Evolutionary conservation across 108 stramenopile species (phyloP), one percentile per base, ranked within the genome.

Genomic region (Nitzschia sp.): DNA sequence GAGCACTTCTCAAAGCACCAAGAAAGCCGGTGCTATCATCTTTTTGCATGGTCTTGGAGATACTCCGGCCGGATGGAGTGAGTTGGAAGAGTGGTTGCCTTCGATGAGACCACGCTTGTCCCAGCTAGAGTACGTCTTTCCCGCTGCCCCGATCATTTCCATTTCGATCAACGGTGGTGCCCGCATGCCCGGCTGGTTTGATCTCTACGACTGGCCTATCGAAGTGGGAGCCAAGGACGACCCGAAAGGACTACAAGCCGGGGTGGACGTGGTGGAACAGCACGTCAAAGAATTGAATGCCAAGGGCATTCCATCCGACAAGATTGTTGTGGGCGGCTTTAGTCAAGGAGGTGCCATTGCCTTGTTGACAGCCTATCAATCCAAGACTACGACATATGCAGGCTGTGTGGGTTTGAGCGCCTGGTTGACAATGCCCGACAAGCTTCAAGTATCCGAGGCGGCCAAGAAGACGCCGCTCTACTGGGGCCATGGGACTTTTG

Each of bases 141-240:
- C 94, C 2, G 77, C 87, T 8, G 87, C 94, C 17, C 94, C 94
- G 3, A 91, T 76, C 6, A 85, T 89, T 36, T 72, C 87, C 15
- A 82, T 95, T 53, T 66, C 87, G 54, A 92, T 95, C 58, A 95
- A 95, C 76, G 94, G 94, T 9, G 91, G 91, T 13, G 70, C 60
- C 64, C n/a, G 60, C 11, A 95, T 95, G 94, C 89, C 94, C 0
- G 91, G 91, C 1, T 95, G 94, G 94, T 95, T 95, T 61, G 94
- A 95, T 80, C 55, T 92, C 26, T 89, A 75, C 45, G 91, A 95
- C 66, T 95, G 94, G 94, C 94, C 94, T 3, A 92, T 95, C 25
- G 88, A 64, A 13, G 80, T 92, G 2, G 78, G 77, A 21, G 73
- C 82, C 24, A 75, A 72, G 62, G 88, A 94, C 69, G 90, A 94